A percentile compares a stretch with the other conserved stretches of the same genome.
Evolutionary conservation across 148 eudicot genomes (phyloP).

Genomic region (Amaranthus hypochondriacus): DNA sequence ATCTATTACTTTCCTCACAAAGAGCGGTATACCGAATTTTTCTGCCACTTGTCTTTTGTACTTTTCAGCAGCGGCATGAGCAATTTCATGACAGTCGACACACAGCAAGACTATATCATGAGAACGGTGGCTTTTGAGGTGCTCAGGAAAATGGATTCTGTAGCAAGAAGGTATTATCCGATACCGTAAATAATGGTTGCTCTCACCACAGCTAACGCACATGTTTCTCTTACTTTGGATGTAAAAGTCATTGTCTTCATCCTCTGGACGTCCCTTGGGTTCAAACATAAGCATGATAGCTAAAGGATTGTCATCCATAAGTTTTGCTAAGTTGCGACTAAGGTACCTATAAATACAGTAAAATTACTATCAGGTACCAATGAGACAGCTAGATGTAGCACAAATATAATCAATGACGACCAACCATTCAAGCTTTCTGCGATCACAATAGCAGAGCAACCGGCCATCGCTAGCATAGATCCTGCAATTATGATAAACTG

Average conservation of each 20-base stretch:
- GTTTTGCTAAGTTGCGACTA: slow-evolving; percentile 71
- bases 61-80: slow-evolving; percentile 96
- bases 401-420: slow-evolving; percentile 25
- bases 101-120: slow-evolving; percentile 97
- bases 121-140: slow-evolving; percentile 94
- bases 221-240: slow-evolving; percentile 92
- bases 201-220: slow-evolving; percentile 97
- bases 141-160: slow-evolving; percentile 98
- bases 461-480: slow-evolving; percentile 97
- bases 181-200: slow-evolving; percentile 85
- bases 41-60: slow-evolving; percentile 65
- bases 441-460: slow-evolving; percentile 86
- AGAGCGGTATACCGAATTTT: slow-evolving; percentile 86
- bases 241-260: slow-evolving; percentile 90
- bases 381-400: not conserved
- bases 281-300: slow-evolving; percentile 90
- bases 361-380: slow-evolving; percentile 3
- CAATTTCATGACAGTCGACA: slow-evolving; percentile 96
- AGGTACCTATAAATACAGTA: slow-evolving; percentile 55
- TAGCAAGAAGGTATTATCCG: slow-evolving; percentile 97
- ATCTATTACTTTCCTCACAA: slow-evolving; percentile 66
- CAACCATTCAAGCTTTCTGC: slow-evolving; percentile 93
- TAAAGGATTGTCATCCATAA: slow-evolving; percentile 81
- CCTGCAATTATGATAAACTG: slow-evolving; percentile 95
- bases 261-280: slow-evolving; percentile 98